Percentiles rank a stretch among this genome's conserved stretches.
phyloP scores from a whole-genome alignment of 2,329 filamentous ascomycete species.

The Aspergillus transmontanensis region DNA sequence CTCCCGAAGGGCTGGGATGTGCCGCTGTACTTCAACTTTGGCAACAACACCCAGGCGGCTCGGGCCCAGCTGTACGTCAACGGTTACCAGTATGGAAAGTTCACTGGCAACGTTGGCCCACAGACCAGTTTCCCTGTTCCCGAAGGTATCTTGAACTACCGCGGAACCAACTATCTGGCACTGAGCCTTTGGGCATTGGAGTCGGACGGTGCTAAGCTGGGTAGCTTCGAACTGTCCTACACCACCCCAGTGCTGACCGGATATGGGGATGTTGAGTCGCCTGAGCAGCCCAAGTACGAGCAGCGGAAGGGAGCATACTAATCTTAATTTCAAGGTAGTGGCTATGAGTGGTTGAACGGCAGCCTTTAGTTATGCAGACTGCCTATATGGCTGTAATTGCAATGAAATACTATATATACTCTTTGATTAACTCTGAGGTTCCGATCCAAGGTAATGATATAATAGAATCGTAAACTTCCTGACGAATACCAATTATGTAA shows the following conservation, averaged over 20 bases:
- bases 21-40: constrained; percentile 56
- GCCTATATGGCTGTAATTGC: neutral
- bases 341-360: neutral
- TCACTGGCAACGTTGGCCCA: constrained; percentile 71
- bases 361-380: neutral
- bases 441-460: neutral
- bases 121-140: constrained; percentile 73
- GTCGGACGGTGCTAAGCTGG: constrained; percentile 58
- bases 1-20: constrained; percentile 58
- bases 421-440: neutral
- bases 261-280: constrained; percentile 48
- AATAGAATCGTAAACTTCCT: neutral
- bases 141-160: constrained; percentile 71
- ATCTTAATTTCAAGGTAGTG: neutral
- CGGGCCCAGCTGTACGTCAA: constrained; percentile 71
- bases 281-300: constrained; percentile 51
- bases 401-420: neutral
- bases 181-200: constrained; percentile 70
- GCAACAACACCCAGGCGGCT: constrained; percentile 48
- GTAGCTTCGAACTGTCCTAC: constrained; percentile 54
- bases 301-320: constrained; percentile 57
- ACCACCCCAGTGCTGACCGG: constrained; percentile 56
- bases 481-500: too few species aligned
- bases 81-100: constrained; percentile 73
- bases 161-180: constrained; percentile 69